Base-by-base conservation (phyloP, 192 early-diverging fungal genomes). In the Powellomyces hirtus region DNA sequence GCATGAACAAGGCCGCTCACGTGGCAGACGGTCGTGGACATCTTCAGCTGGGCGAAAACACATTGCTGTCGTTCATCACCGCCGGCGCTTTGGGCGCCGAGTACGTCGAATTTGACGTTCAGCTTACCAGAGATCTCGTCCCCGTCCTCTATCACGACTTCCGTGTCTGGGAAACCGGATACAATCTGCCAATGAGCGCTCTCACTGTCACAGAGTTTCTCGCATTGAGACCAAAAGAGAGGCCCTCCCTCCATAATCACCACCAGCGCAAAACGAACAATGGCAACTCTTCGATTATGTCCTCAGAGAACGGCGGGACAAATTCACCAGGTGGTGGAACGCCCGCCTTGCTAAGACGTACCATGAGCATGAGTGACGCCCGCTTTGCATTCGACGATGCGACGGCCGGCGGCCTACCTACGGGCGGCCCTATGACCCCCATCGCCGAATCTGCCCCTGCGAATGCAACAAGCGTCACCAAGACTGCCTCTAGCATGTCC, bases 51-150 rank as follows among this genome's bases (percentile, higher is more conserved):
- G 92, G 92, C 4, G 96, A 98, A 75, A 98, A 98, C 76, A 97
- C 96, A 0, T 79, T 91, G 2, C 76, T 91, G 45, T 95, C 93
- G 0, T 92, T 98, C 76, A 78, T 88, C 22, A 89, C 90, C 2
- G 94, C 94, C 1, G 84, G 86, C n/a, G 81, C 86, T 8, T 77
- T 91, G 30, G 96, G 96, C 45, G 94, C 89, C 4, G 82, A 88
- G 57, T 94, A 88, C 59, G 89, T 98, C 13, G 96, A 98, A 74
- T 96, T 98, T 83, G 94, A 98, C 67, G 92, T 94, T 20, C 96
- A 98, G 81, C 74, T 98, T 64, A 94, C 94, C 8, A 91, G 91
- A 64, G 94, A 98, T 68, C 72, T 84, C 66, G 84, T 85, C 0
- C 91, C 91, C 6, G 90, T 96, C 26, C 72, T 98, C 37, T 98